Conservation (phyloP, 2,329 filamentous ascomycete genomes). For the Cladosporium sp. region DNA sequence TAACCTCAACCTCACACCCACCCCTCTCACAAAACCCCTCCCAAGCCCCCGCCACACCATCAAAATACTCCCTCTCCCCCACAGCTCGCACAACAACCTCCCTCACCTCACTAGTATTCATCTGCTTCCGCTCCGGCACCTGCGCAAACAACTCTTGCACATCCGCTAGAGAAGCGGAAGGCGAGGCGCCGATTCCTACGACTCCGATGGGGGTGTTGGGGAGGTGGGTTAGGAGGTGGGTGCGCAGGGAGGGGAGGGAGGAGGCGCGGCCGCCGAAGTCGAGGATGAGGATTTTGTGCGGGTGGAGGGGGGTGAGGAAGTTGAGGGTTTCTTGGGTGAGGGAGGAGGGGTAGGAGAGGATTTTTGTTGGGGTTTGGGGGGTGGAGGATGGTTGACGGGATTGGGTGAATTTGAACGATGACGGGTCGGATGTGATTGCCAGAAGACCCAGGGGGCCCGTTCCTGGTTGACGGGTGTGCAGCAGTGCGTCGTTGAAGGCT, state of each 20-base stretch:
- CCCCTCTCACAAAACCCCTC: conserved; percentile 6
- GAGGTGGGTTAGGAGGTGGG: neutral
- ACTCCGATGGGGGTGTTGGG: neutral
- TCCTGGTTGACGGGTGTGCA: conserved; percentile 1
- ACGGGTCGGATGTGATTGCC: conserved; percentile 13
- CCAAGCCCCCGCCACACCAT: conserved; percentile 10
- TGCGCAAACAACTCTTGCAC: neutral
- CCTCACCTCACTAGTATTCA: conserved; percentile 18
- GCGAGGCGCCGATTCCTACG: conserved; percentile 16
- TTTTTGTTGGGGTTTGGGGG: neutral
- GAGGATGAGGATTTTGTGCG: conserved; percentile 14
- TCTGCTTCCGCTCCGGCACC: conserved; percentile 16
- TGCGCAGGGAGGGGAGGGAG: conserved; percentile 7
- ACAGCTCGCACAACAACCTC: conserved; percentile 11
- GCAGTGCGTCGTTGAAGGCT: conserved; percentile 15
- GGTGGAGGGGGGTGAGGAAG: conserved; percentile 5
- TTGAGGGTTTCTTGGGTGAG: neutral
- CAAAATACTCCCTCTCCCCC: conserved; percentile 15
- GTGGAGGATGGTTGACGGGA: neutral
- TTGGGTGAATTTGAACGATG: neutral
- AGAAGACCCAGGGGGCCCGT: conserved; percentile 14
- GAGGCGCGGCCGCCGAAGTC: conserved; percentile 18
- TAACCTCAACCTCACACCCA: conserved; percentile 2
- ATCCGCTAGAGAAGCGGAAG: conserved; percentile 9
- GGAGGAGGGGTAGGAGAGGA: conserved; percentile 11